A percentile compares a stretch with the other conserved stretches of the same genome.
phyloP scores from a whole-genome alignment of 768 basidiomycete species.

The Crucibulum laeve region DNA sequence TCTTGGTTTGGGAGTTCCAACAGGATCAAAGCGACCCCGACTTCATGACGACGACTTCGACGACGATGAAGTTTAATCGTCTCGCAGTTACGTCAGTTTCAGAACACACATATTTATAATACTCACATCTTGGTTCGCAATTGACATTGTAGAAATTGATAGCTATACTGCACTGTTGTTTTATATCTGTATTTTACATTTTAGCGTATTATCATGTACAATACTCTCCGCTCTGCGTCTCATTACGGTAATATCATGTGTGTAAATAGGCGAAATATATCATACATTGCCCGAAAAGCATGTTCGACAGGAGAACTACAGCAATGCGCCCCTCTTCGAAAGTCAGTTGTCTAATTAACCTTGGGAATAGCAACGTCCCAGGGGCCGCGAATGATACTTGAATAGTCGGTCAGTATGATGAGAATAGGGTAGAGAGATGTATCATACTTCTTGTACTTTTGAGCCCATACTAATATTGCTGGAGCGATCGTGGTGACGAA shows the following conservation, averaged over 20 bases:
- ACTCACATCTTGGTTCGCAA: too few relatives aligned
- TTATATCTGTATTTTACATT: constrained; percentile 18
- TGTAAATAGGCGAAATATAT: too few relatives aligned
- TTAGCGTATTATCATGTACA: constrained; percentile 10
- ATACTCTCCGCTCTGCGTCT: constrained; percentile 8
- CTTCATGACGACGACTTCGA: constrained; percentile 51
- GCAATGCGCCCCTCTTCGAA: too few relatives aligned
- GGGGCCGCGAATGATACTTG: constrained; percentile 81
- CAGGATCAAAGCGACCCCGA: constrained; percentile 45
- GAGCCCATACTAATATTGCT: constrained; percentile 75
- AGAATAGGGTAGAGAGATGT: constrained; percentile 10
- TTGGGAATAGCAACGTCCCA: constrained; percentile 88
- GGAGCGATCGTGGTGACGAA: constrained; percentile 73
- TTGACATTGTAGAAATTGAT: constrained; percentile 12
- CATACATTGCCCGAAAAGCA: too few relatives aligned
- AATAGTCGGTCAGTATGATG: constrained; percentile 8
- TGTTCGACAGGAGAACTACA: too few relatives aligned
- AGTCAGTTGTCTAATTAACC: too few relatives aligned
- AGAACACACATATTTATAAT: too few relatives aligned
- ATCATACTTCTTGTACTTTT: constrained; percentile 80
- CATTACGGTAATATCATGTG: not conserved
- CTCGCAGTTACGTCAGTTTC: not conserved
- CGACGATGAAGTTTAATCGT: constrained; percentile 8
- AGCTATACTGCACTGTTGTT: constrained; percentile 11
- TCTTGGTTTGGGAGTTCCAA: constrained; percentile 40